Evolutionary conservation across 2,329 filamentous ascomycete genomes (phyloP), one percentile per base, ranked within the genome.

Genomic region (Microcera coccophila): DNA sequence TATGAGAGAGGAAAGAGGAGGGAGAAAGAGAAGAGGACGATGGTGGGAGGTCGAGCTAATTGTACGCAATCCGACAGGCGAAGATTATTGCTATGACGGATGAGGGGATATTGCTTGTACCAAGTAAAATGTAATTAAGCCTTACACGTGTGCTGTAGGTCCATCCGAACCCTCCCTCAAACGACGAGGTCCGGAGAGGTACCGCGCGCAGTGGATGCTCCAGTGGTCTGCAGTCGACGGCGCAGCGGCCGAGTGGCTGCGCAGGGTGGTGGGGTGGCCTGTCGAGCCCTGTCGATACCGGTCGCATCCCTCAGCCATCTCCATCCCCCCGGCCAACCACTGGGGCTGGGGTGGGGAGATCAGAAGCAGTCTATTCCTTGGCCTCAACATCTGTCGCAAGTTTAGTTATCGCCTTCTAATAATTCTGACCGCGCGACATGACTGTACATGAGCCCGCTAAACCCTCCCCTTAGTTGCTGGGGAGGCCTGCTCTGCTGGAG

Each of bases 1-100:
- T 33, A 16, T 19, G 15, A 12, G n/a, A n/a, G 16, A 19, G 29
- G 33, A 35, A 34, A 28, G 31, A 43, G 38, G 46, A 38, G 41
- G 46, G 44, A 37, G 40, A 41, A 44, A 43, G 36, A 41, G 42
- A 40, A 32, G 36, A 49, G 39, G 40, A 39, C 37, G 35, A 24
- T 18, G 37, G 31, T 36, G 38, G 28, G 41, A 45, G 47, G 32
- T 12, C 22, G 22, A 12, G 12, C 12, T 26, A 26, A n/a, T n/a
- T n/a, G n/a, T n/a, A n/a, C n/a, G n/a, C n/a, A n/a, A n/a, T n/a
- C n/a, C n/a, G n/a, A n/a, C n/a, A n/a, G n/a, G n/a, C n/a, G n/a
- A n/a, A n/a, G n/a, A 9, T 14, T 32, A n/a, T 17, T 14, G 15
- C 29, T 32, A 32, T 32, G 29, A 32, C 29, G 29, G 29, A 36